Evolutionary conservation across 2,329 filamentous ascomycete species (phyloP).

Genomic region (Penicillium janthinellum): DNA sequence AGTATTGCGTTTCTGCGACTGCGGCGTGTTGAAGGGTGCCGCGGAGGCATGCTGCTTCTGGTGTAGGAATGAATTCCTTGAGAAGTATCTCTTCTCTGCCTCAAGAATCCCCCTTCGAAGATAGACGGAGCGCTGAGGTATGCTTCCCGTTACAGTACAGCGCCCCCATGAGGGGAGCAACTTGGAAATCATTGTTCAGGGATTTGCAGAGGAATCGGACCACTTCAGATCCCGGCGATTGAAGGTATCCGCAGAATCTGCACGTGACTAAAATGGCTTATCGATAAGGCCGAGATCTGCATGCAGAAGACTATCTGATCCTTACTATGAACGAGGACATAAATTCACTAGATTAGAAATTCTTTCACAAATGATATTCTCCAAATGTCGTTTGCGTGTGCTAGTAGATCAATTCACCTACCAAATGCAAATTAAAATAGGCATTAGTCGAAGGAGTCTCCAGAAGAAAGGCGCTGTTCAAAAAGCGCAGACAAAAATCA

Average conservation of each 20-base stretch:
- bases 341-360: background rate
- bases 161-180: constrained; percentile 29
- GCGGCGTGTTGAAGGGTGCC: constrained; percentile 37
- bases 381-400: background rate
- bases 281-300: constrained; percentile 18
- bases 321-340: background rate
- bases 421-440: background rate
- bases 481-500: background rate
- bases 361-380: background rate
- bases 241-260: constrained; percentile 2
- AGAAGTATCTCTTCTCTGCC: constrained; percentile 36
- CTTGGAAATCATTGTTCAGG: constrained; percentile 34
- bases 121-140: constrained; percentile 16
- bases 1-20: constrained; percentile 52
- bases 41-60: constrained; percentile 31
- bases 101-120: constrained; percentile 22
- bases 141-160: constrained; percentile 18
- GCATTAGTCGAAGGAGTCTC: background rate
- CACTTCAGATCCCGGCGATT: constrained; percentile 14
- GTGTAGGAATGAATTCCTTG: constrained; percentile 32
- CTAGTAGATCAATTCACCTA: background rate
- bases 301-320: background rate
- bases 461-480: background rate
- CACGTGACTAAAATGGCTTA: constrained; percentile 22
- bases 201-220: constrained; percentile 18